These are phyloP conservation scores for Leersia perrieri DNA, from an alignment of 176 grass and related monocot species.

Conservation along the genomic window DNA sequence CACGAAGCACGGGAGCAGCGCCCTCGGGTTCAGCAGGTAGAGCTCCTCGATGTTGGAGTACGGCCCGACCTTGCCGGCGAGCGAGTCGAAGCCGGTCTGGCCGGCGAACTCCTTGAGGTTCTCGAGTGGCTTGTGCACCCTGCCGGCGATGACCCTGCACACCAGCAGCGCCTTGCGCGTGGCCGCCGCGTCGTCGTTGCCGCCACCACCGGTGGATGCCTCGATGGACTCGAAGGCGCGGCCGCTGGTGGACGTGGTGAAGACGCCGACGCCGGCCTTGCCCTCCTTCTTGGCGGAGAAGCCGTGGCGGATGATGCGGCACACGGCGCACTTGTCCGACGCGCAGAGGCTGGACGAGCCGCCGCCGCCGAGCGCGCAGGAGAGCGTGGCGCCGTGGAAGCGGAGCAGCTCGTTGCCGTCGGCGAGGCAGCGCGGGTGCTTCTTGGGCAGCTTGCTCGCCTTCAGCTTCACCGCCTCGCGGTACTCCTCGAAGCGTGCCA, in stretches of 20 bases:
- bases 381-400: conserved; percentile 77
- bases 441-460: conserved; percentile 84
- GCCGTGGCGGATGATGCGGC: conserved; percentile 74
- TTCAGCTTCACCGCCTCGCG: conserved; percentile 78
- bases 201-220: background rate
- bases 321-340: conserved; percentile 63
- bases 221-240: conserved; percentile 72
- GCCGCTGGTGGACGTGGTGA: conserved; percentile 85
- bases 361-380: conserved; percentile 49
- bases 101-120: conserved; percentile 68
- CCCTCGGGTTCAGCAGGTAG: conserved; percentile 86
- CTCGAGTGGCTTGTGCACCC: conserved; percentile 87
- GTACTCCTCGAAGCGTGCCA: conserved; percentile 90
- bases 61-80: conserved; percentile 82
- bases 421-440: conserved; percentile 84
- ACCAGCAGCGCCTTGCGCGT: conserved; percentile 69
- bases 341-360: conserved; percentile 53
- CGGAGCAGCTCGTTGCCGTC: conserved; percentile 89
- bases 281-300: conserved; percentile 54
- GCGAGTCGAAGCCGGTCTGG: conserved; percentile 82
- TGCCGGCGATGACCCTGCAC: conserved; percentile 82
- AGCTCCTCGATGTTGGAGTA: conserved; percentile 94
- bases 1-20: conserved; percentile 87
- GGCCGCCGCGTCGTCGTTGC: background rate
- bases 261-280: conserved; percentile 56